Percentiles rank a stretch among this genome's conserved stretches.
phyloP scores from a whole-genome alignment of 306 rosid genomes.

The Rubus parviflorus region DNA sequence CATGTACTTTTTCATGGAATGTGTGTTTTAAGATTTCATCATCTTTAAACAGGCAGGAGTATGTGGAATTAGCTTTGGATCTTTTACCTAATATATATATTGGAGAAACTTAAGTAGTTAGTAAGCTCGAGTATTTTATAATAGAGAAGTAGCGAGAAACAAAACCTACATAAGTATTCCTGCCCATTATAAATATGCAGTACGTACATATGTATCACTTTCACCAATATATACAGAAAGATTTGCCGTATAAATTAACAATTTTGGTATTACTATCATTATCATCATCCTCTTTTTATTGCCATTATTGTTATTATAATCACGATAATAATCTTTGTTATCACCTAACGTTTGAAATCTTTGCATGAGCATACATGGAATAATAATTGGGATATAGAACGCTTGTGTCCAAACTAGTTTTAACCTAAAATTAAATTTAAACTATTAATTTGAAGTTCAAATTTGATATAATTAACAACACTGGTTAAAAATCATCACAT shows the following conservation, averaged over 20 bases:
- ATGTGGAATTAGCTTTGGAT: background rate
- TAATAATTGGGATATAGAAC: background rate
- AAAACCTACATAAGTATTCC: background rate
- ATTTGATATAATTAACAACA: background rate
- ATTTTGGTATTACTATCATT: background rate
- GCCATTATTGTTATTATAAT: background rate
- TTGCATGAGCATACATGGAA: background rate
- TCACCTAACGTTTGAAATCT: conserved; percentile 10
- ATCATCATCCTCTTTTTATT: background rate
- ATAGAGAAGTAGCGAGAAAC: background rate
- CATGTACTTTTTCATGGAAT: background rate
- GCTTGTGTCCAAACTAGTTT: background rate
- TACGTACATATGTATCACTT: background rate
- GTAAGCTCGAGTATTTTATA: background rate
- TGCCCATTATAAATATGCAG: background rate
- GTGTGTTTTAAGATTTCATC: background rate
- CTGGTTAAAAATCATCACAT: background rate
- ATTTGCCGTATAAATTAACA: background rate
- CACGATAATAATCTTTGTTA: background rate
- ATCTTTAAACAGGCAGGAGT: background rate
- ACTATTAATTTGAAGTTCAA: background rate
- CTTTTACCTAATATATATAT: background rate
- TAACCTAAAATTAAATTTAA: too few relatives aligned
- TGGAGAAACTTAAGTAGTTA: background rate
- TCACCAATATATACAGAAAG: conserved; percentile 6